Evolutionary conservation across 371 early-diverging fungal species (phyloP), one percentile per base, ranked within the genome.

Genomic region (Capillidium heterosporum): DNA sequence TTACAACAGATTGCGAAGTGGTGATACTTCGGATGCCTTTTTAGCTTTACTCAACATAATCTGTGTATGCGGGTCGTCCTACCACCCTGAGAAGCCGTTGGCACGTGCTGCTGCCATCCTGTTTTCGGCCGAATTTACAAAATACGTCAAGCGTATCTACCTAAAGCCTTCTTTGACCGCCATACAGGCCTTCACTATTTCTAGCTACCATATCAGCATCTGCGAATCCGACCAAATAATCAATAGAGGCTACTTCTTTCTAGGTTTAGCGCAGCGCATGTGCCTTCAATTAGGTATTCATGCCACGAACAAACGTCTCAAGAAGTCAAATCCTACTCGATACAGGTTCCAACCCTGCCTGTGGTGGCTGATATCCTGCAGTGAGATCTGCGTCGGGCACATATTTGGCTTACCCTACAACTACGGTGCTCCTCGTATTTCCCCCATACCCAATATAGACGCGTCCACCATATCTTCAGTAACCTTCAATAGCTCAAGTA

Each of bases 231-330:
- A 49, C 28, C 10, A 31, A 13, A 31, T 49, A 8, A 24, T 49
- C 4, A 24, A 49, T 17, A 11, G 50, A 24, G 31, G 31, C 24
- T 49, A 31, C 28, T 24, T 49, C 15, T 49, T 49, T 27, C 28
- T 49, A 17, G 50, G 50, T 49, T 28, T 49, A 31, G 50, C 50
- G 11, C 50, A 49, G 28, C 50, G 31, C 15, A 49, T 49, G 50
- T 15, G 28, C 15, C 13, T 27, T 10, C 50, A 49, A 17, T 31
- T 49, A 29, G 50, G 50, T 8, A 24, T 49, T 23, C 24, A 49
- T 31, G 17, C 28, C n/a, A 13, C 4, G 35, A 13, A 7, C 13
- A 35, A 35, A 35, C 4, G n/a, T 5, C n/a, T 17, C 4, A 17
- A 21, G 7, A n/a, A 44, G n/a, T 8, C n/a, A n/a, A 17, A 17